Base-by-base conservation (phyloP, 176 grass and related monocot species). In the Musa acuminata region DNA sequence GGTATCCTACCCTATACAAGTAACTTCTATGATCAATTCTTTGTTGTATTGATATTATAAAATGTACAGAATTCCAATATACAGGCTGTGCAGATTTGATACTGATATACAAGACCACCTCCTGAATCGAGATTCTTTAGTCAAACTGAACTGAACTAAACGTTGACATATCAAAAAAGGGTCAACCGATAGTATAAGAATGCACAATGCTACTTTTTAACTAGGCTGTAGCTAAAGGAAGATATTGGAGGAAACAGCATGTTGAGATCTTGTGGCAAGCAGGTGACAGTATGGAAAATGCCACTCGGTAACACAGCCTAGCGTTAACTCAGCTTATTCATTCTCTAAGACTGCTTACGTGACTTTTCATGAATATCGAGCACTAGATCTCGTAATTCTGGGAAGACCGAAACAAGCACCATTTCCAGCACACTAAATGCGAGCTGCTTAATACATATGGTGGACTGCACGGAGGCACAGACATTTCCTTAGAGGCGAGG, bases 381-480 rank as follows among this genome's bases (percentile, higher is more conserved):
- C 69, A 95, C 72, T 60, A 99, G 70, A 81, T 95, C 84, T 8
- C 25, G 76, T 78, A 99, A 84, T 71, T 99, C 95, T 35, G 95
- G 95, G 74, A 99, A 94, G 53, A 91, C 21, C 21, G 95, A 80
- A 64, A 99, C 78, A 7, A 99, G 74, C 53, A 81, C 88, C 83
- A 89, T 79, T 71, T 99, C 95, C 80, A 91, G 20, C 65, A 91
- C 86, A 21, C 86, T 80, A 62, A 87, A 99, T 9, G 88, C 83
- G 2, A 95, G 95, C 83, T 99, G 95, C 81, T 99, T 94, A 71
- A 99, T 65, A 19, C 91, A 99, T 51, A 99, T 82, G 0, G 87
- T 91, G 69, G 91, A 99, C 95, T 99, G 87, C 89, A 84, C n/a
- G 20, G 71, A 11, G 49, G 55, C 83, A n/a, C 80, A 25, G 51